Base-by-base conservation (phyloP, 768 basidiomycete species). In the Rubroboletus pulcherrimus region DNA sequence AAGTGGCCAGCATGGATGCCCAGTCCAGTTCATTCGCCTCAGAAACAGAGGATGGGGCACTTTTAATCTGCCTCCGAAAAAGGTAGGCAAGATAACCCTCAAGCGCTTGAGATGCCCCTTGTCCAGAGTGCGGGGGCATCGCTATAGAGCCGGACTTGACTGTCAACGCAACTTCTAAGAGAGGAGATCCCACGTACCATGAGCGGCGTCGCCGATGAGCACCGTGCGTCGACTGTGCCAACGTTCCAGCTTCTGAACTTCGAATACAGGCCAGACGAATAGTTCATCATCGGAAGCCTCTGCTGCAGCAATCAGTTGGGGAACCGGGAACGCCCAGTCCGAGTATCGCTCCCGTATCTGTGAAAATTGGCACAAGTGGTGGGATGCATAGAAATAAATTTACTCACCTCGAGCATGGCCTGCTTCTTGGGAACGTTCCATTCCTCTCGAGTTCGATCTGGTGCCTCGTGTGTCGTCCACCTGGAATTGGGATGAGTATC, bases 181-280 rank as follows among this genome's bases (percentile, higher is more conserved):
- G 17, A 49, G 4, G 19, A 26, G 9, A 38, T 17, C 14, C 26
- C 31, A 57, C 65, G 4, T 49, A 71, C 69, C 68, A 56, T 72
- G 69, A 43, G 66, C 68, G 44, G 69, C 69, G n/a, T 70, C 70
- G 3, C 69, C 69, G 24, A 72, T 59, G n/a, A 70, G 61, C 7
- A 72, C 62, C 33, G 65, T 59, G 9, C 60, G 60, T 44, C 50
- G 55, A 48, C 68, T 60, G 38, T 69, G 57, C 69, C 66, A 66
- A 29, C 30, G 57, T 38, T 62, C 53, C 40, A 70, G 58, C 43
- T 55, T 70, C 29, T 53, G 55, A 5, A 69, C 58, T 43, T 61
- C 59, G 21, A 61, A 72, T 21, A 68, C 35, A n/a, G 69, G 69
- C 69, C 66, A 72, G 34, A 72, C 29, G 15, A 68, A 57, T 15